phyloP scores from a whole-genome alignment of 345 rosid genomes.

The Melastoma malabathricum region DNA sequence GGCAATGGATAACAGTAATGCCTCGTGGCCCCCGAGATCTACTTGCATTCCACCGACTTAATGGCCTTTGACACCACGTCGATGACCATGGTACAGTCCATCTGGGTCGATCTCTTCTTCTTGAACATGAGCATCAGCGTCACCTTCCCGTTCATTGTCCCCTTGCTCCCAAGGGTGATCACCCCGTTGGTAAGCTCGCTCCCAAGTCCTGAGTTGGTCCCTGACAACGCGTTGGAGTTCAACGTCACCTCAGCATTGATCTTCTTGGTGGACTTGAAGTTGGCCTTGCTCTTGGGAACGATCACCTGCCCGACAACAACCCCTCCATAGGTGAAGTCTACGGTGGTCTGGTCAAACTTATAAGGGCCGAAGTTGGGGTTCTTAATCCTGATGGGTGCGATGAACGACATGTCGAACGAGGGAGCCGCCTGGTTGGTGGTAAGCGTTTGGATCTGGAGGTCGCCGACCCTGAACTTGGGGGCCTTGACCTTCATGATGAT shows the following conservation, averaged over 20 bases:
- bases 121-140: constrained; percentile 10
- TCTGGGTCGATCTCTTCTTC: constrained; percentile 12
- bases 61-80: background rate
- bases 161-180: background rate
- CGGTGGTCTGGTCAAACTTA: constrained; percentile 9
- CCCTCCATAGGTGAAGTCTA: constrained; percentile 8
- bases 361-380: constrained; percentile 15
- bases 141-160: background rate
- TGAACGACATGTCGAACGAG: constrained; percentile 3
- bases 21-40: too few relatives aligned
- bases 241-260: constrained; percentile 2
- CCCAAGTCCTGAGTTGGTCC: background rate
- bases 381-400: constrained; percentile 12
- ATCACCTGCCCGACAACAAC: constrained; percentile 1
- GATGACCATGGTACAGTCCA: constrained; percentile 9
- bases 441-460: constrained; percentile 5
- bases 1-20: too few relatives aligned
- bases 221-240: background rate
- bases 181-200: constrained; percentile 7
- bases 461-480: constrained; percentile 16
- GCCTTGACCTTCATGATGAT: constrained; percentile 9
- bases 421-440: background rate
- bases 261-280: constrained; percentile 12
- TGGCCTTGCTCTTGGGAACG: constrained; percentile 9
- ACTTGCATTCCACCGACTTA: too few relatives aligned